Base-by-base conservation (phyloP, 768 basidiomycete genomes). In the Hygrocybe punicea region DNA sequence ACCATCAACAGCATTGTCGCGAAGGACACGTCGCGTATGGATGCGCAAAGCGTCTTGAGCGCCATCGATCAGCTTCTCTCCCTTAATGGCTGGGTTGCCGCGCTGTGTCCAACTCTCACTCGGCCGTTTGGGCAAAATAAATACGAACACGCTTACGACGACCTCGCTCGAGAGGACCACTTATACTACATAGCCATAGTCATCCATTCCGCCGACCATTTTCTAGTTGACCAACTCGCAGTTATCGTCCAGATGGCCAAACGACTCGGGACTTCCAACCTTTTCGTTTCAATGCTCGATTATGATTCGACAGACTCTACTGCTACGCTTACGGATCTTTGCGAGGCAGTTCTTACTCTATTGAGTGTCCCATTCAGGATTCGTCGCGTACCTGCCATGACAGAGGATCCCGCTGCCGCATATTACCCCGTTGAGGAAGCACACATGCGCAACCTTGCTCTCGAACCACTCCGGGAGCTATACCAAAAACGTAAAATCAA, bases 221-320 rank as follows among this genome's bases (percentile, higher is more conserved):
- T 99, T 76, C 84, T 98, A 53, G 91, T 98, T 62, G 97, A 98
- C 75, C 97, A 99, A 70, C 86, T 99, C 46, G 93, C 97, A 17
- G 92, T 97, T 64, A 98, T 99, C 62, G 90, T 99, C 8, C 97
- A 99, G 69, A 83, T 99, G 67, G 91, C 91, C 0, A 87, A 87
- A 64, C 86, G 94, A 8, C 82, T 98, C 10, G 97, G 97, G 2
- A 85, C 91, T 4, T 78, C 84, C 51, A 93, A 93, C 65, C 73
- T 99, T 49, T 99, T 98, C 69, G 96, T 99, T 37, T 97, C 94
- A 7, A 95, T 99, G 91, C 78, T 99, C 57, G 97, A 99, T 72
- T 96, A 96, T 70, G 91, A 91, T 57, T 98, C 95, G 8, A 86
- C 85, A 4, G 97, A 98, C 72, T 93, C 95, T 2, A 98, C 97